phyloP scores from a whole-genome alignment of 108 stramenopile genomes.

The Skeletonema grethae region DNA sequence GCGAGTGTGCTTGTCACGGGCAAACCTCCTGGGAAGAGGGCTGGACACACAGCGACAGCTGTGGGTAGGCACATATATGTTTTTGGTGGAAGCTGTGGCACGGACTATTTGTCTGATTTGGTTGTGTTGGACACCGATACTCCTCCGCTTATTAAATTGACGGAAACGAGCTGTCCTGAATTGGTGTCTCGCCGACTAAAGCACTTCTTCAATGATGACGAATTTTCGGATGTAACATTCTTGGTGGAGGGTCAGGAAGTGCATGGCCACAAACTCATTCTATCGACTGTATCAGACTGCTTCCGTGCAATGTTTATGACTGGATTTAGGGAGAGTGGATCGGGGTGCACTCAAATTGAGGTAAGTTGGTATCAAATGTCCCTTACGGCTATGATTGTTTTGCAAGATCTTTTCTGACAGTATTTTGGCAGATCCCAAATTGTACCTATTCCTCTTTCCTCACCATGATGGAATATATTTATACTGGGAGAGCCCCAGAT shows the following conservation, averaged over 20 bases:
- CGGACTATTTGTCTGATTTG: slow-evolving; percentile 84
- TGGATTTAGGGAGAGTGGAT: slow-evolving; percentile 75
- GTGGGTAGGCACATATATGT: slow-evolving; percentile 81
- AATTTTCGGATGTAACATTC: slow-evolving; percentile 92
- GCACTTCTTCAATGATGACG: slow-evolving; percentile 84
- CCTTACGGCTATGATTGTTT: neutral
- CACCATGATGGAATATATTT: slow-evolving; percentile 90
- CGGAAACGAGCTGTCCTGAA: slow-evolving; percentile 65
- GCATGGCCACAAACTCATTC: slow-evolving; percentile 87
- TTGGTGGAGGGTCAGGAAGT: slow-evolving; percentile 85
- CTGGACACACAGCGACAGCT: slow-evolving; percentile 94
- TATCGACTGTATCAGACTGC: slow-evolving; percentile 85
- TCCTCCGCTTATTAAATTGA: slow-evolving; percentile 64
- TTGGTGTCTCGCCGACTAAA: slow-evolving; percentile 66
- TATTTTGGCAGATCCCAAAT: slow-evolving; percentile 61
- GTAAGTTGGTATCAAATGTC: neutral
- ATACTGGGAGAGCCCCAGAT: slow-evolving; percentile 77
- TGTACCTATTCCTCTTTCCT: slow-evolving; percentile 81
- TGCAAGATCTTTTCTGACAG: neutral
- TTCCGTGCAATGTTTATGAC: slow-evolving; percentile 93
- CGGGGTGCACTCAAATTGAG: slow-evolving; percentile 73
- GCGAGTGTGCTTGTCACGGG: slow-evolving; percentile 76
- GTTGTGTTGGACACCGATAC: slow-evolving; percentile 91
- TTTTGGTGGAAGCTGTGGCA: slow-evolving; percentile 83
- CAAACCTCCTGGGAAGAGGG: slow-evolving; percentile 79